Evolutionary conservation across 148 eudicot genomes (phyloP), one percentile per base, ranked within the genome.

Genomic region (Euryodendron excelsum): DNA sequence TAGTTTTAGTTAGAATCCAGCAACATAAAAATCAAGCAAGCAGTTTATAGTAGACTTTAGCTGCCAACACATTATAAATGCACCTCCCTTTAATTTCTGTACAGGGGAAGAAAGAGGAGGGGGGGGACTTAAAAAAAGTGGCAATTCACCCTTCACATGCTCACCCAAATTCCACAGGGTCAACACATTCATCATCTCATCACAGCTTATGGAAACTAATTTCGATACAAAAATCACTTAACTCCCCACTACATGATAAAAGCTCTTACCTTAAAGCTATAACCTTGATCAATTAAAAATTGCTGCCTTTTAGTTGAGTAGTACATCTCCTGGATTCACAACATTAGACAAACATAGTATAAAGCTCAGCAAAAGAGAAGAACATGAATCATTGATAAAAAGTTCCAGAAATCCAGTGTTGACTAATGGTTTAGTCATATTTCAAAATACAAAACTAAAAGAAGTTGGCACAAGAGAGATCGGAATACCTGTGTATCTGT

Each of bases 241-340:
- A 28, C 37, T 31, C 47, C 31, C 45, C 8, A 27, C 41, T 3
- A 34, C 30, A 28, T 30, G 21, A 67, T 25, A 44, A 17, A 59
- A 76, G 62, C 48, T 44, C 44, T 63, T 85, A 96, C 98, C 98
- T 96, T 96, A 66, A 96, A 96, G 82, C 98, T 93, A 86, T 96
- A 96, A 85, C 99, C 99, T 88, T 96, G 99, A 77, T 96, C 99
- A 37, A 96, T 91, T 88, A 96, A 84, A 85, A 96, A 96, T 80
- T 96, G 99, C 81, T 96, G 99, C 83, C 99, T 90, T 86, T 96
- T 96, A 1, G 99, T 96, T 58, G 99, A 96, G 80, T 96, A 96
- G 80, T 96, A 96, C 99, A 96, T 96, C 77, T 96, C 99, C 98
- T 96, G 91, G 80, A 93, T 45, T 47, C n/a, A n/a, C 65, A 69